Percentiles rank a stretch among this genome's conserved stretches.
Conservation (phyloP, 2,329 filamentous ascomycete genomes). For the Aspergillus clavatus region DNA sequence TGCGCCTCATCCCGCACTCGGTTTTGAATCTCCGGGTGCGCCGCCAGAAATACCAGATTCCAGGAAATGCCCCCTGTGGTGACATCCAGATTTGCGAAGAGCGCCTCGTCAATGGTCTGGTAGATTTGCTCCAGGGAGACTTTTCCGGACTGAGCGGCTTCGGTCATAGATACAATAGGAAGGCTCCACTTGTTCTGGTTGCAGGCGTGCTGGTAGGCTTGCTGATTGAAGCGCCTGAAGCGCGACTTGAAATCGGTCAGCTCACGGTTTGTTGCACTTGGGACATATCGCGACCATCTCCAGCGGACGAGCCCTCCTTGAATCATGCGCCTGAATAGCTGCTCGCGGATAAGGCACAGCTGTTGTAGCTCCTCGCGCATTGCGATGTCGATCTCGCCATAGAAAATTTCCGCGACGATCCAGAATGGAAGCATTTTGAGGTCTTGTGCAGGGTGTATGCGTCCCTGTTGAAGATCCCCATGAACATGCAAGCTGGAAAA, state of each 20-base stretch:
- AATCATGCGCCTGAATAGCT: constrained; percentile 32
- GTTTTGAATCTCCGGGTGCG: constrained; percentile 29
- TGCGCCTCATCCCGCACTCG: constrained; percentile 17
- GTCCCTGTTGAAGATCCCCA: neutral
- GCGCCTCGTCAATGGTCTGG: constrained; percentile 45
- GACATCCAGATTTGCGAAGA: constrained; percentile 48
- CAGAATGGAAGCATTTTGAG: constrained; percentile 37
- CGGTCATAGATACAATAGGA: constrained; percentile 9
- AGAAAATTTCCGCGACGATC: constrained; percentile 37
- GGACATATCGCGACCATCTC: constrained; percentile 12
- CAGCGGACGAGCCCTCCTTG: constrained; percentile 33
- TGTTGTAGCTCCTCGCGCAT: constrained; percentile 21
- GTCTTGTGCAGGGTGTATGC: constrained; percentile 24
- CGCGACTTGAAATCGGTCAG: constrained; percentile 25
- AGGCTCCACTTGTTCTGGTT: constrained; percentile 1
- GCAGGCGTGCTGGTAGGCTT: constrained; percentile 3
- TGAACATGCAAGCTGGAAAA: neutral
- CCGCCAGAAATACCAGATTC: constrained; percentile 42
- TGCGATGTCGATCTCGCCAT: constrained; percentile 27
- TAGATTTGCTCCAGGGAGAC: constrained; percentile 28
- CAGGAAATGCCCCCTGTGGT: constrained; percentile 42
- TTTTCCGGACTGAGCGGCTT: constrained; percentile 12
- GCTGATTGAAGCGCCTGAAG: constrained; percentile 36
- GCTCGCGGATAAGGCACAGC: constrained; percentile 24
- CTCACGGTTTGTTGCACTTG: constrained; percentile 18